phyloP scores from a whole-genome alignment of 2,329 filamentous ascomycete genomes.

The Aspergillus fischeri region DNA sequence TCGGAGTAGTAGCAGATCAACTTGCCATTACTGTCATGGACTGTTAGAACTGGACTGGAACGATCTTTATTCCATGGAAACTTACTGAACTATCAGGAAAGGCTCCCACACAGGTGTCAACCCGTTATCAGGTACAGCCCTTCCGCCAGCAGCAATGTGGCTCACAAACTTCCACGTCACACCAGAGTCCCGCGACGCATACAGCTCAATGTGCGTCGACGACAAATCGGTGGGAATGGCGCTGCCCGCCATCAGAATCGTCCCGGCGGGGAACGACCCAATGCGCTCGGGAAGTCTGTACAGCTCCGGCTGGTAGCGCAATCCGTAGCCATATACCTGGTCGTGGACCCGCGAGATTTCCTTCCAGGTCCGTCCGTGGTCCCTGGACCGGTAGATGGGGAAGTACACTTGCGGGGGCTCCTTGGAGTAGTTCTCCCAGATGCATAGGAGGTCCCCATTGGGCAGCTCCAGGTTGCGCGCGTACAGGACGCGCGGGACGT shows the following conservation, averaged over 20 bases:
- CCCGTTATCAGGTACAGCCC: constrained; percentile 59
- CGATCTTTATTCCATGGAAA: background rate
- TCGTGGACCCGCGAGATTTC: constrained; percentile 62
- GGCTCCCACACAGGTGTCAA: constrained; percentile 70
- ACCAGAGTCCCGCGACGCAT: constrained; percentile 60
- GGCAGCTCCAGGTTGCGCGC: constrained; percentile 47
- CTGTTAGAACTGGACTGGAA: constrained; percentile 1
- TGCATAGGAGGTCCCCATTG: constrained; percentile 46
- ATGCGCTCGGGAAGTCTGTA: constrained; percentile 59
- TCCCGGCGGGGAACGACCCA: constrained; percentile 58
- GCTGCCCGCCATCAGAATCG: constrained; percentile 59
- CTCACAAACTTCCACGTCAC: constrained; percentile 64
- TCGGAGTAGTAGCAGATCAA: constrained; percentile 68
- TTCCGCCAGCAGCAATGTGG: constrained; percentile 61
- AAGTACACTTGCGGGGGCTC: constrained; percentile 54
- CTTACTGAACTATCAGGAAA: constrained; percentile 54
- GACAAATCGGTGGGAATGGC: constrained; percentile 53
- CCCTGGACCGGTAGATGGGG: constrained; percentile 48
- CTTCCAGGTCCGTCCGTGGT: constrained; percentile 58
- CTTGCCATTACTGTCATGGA: constrained; percentile 43
- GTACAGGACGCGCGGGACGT: constrained; percentile 48
- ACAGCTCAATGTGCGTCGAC: constrained; percentile 64
- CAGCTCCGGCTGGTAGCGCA: constrained; percentile 66
- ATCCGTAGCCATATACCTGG: constrained; percentile 59
- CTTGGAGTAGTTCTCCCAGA: constrained; percentile 53